Base-by-base conservation (phyloP, 768 basidiomycete genomes). In the Leccinum longicurvipes region DNA sequence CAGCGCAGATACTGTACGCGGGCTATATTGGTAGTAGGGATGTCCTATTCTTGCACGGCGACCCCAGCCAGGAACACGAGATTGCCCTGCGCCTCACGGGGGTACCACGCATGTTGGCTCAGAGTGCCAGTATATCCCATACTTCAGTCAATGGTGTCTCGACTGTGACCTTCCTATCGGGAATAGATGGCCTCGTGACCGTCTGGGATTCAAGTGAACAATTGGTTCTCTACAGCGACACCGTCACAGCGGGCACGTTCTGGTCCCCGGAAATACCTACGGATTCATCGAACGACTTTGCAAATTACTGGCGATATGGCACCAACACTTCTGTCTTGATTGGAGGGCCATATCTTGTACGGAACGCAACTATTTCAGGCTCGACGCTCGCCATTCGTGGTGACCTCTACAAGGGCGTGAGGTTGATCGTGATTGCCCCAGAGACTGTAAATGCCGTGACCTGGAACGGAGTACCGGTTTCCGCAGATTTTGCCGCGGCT, bases 1-100 rank as follows among this genome's bases (percentile, higher is more conserved):
- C 90, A 1, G 87, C 89, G 0, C 79, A 82, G 54, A 76, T 93
- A 27, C 79, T 91, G 63, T 90, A 81, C 61, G 82, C 88, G 0
- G 82, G 85, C 4, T 70, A 61, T 24, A 84, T 87, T 29, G 86
- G 81, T 29, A 77, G 72, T 2, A 74, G 83, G n/a, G 85, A 87
- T 61, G 70, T 88, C 21, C 73, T 89, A 6, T 81, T 86, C 70
- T 71, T 88, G 10, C 79, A 84, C 57, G 87, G 87, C 3, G 76
- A 82, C 55, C 67, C 76, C 3, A 61, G 67, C 0, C 82, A 86
- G 57, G 76, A 77, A 41, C 84, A 86, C 58, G 87, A 87, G 64
- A 67, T 72, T 12, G 67, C 80, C 7, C 69, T 86, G 51, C 49
- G 57, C 1, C 67, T 87, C 15, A 73, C 67, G 0, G 82, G 82